phyloP scores from a whole-genome alignment of 2,329 filamentous ascomycete species.

The Diaporthe nobilis region DNA sequence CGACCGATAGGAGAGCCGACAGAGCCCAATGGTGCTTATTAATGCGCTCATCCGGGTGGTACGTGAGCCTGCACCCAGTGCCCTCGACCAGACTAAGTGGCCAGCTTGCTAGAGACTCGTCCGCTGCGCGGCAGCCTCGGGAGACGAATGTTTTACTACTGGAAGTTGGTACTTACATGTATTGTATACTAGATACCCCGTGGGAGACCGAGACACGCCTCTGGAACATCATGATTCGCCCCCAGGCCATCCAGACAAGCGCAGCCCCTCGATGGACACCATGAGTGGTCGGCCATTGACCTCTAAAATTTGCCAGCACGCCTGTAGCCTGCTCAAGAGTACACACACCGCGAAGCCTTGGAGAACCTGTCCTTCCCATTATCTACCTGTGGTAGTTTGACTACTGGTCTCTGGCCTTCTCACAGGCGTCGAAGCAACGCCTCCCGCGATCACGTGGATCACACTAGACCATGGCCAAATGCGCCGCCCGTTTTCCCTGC shows the following conservation, averaged over 20 bases:
- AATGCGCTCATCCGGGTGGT: not conserved
- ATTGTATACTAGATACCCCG: not conserved
- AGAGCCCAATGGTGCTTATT: not conserved
- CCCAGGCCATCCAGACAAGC: not conserved
- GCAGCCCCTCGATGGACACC: not conserved
- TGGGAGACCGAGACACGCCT: not conserved
- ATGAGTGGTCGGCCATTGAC: not conserved
- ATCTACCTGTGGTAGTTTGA: slow-evolving; percentile 37
- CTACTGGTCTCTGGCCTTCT: slow-evolving; percentile 16
- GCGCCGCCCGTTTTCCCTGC: not conserved
- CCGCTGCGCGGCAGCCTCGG: not conserved
- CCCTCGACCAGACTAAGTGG: too few species aligned
- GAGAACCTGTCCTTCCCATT: slow-evolving; percentile 29
- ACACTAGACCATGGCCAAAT: slow-evolving; percentile 20
- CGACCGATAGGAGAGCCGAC: not conserved
- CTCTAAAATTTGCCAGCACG: not conserved
- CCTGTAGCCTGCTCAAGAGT: not conserved
- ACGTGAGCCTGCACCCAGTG: not conserved
- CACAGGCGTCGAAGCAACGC: not conserved
- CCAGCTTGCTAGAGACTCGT: not conserved
- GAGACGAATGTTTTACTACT: not conserved
- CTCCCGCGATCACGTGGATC: slow-evolving; percentile 28
- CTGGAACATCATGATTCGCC: not conserved
- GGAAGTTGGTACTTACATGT: not conserved
- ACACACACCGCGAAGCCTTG: not conserved